Evolutionary conservation across 441 rosid genomes (phyloP).

Genomic region (Syzygium malaccense): DNA sequence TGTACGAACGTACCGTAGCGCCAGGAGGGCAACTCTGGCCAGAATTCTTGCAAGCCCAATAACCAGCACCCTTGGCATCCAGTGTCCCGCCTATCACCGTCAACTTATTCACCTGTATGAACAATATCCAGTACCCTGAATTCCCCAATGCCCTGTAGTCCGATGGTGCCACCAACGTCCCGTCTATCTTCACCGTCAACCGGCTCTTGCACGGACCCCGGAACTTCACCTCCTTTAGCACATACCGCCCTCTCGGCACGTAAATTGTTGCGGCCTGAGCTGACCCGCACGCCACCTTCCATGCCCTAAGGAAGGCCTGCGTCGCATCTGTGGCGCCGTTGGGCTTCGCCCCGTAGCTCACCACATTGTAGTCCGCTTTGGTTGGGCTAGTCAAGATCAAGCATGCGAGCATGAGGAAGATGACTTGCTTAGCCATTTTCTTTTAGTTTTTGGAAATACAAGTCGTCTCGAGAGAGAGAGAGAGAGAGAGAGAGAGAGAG

Average conservation of each 20-base stretch:
- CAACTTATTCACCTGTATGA: background rate
- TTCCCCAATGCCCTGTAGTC: background rate
- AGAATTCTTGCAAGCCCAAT: constrained; percentile 6
- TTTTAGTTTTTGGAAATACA: background rate
- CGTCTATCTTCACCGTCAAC: constrained; percentile 1
- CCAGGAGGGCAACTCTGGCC: constrained; percentile 11
- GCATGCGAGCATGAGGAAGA: background rate
- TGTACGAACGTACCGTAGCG: background rate
- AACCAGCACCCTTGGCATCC: constrained; percentile 7
- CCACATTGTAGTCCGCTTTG: constrained; percentile 5
- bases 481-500: background rate
- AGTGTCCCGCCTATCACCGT: background rate
- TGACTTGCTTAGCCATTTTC: background rate
- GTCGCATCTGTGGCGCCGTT: background rate
- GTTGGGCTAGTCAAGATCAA: background rate
- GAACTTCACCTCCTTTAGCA: background rate
- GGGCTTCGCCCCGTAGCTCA: constrained; percentile 1
- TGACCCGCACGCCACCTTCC: constrained; percentile 1
- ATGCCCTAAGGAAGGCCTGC: background rate
- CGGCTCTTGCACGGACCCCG: constrained; percentile 10
- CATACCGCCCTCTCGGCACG: constrained; percentile 1
- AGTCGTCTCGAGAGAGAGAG: background rate
- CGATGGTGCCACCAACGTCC: constrained; percentile 2
- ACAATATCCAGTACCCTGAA: constrained; percentile 12
- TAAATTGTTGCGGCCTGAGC: background rate